phyloP scores from a whole-genome alignment of 441 rosid genomes.

The Populus hybrid region DNA sequence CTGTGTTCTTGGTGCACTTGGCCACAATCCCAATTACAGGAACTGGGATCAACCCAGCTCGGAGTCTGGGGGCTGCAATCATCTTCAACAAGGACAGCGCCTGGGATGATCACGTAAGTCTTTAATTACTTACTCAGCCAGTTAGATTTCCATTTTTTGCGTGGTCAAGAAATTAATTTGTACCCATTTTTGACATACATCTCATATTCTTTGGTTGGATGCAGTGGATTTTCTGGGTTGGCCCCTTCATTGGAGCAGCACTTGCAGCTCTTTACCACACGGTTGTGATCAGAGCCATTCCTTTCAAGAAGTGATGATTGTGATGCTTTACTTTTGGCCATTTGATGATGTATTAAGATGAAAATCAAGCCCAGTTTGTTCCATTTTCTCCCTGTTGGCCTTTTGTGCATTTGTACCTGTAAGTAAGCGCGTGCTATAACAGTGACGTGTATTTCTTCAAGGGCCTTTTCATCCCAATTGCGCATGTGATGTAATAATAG shows the following conservation, averaged over 20 bases:
- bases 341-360: background rate
- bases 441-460: background rate
- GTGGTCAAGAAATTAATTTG: background rate
- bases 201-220: background rate
- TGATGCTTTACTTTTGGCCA: background rate
- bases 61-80: no score
- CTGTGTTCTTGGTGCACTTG: slow-evolving; percentile 89
- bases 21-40: slow-evolving; percentile 67
- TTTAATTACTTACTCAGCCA: background rate
- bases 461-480: background rate
- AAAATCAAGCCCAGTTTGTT: slow-evolving; percentile 11
- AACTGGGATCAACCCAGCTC: no score
- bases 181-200: background rate
- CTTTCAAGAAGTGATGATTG: slow-evolving; percentile 49
- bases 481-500: slow-evolving; percentile 12
- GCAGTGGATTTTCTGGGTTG: slow-evolving; percentile 98
- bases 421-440: background rate
- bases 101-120: slow-evolving; percentile 83
- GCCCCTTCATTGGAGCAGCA: slow-evolving; percentile 86
- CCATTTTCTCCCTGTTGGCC: background rate
- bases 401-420: slow-evolving; percentile 2
- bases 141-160: background rate
- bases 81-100: slow-evolving; percentile 6
- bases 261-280: slow-evolving; percentile 84
- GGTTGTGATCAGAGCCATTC: slow-evolving; percentile 90